These are phyloP conservation scores for Mytilinidion resinicola DNA, from an alignment of 495 filamentous ascomycete species.

Conservation along the genomic window DNA sequence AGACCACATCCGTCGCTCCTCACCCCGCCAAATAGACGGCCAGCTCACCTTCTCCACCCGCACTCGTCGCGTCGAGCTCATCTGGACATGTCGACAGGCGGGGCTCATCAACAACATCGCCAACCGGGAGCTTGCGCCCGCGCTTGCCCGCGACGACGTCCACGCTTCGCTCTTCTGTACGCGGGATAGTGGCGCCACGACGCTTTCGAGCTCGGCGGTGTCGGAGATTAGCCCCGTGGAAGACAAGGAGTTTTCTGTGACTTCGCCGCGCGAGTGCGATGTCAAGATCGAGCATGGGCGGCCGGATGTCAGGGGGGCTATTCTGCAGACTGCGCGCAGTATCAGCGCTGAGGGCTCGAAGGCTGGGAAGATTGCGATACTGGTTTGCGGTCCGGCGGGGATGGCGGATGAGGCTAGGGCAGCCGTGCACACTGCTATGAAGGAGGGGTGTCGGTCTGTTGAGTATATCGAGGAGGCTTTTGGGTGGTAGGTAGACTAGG, in stretches of 20 bases:
- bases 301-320: neutral
- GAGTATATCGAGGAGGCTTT: constrained; percentile 27
- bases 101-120: too few species aligned
- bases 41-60: too few species aligned
- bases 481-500: constrained; percentile 9
- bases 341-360: neutral
- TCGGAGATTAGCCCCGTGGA: constrained; percentile 4
- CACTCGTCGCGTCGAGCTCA: too few species aligned
- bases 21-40: neutral
- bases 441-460: constrained; percentile 4
- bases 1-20: constrained; percentile 31
- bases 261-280: neutral
- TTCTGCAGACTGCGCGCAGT: neutral
- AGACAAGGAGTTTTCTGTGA: neutral
- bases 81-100: too few species aligned
- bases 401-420: constrained; percentile 24
- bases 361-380: constrained; percentile 4
- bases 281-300: constrained; percentile 2
- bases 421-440: constrained; percentile 1
- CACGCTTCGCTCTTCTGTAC: too few species aligned
- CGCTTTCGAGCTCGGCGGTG: neutral
- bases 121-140: too few species aligned
- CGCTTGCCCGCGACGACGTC: too few species aligned
- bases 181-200: too few species aligned
- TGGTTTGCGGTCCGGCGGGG: constrained; percentile 17